Conservation (phyloP, 352 stramenopile genomes). For the Pythium insidiosum region DNA sequence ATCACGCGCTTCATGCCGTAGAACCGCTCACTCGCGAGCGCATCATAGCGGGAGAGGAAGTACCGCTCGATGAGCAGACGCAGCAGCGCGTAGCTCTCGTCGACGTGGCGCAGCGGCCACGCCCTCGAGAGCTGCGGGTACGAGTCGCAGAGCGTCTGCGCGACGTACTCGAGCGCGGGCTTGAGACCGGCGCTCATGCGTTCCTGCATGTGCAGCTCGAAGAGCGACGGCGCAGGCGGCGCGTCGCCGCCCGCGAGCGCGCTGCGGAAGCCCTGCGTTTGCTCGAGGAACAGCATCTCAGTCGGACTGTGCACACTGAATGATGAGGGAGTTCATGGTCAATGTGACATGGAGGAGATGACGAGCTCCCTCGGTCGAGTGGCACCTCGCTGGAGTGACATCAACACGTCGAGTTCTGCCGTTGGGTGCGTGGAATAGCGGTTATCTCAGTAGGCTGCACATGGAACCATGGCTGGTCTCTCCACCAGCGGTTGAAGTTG, state of each 20-base stretch:
- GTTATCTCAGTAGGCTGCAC: no score
- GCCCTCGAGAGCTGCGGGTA: slow-evolving; percentile 51
- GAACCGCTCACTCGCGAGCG: slow-evolving; percentile 74
- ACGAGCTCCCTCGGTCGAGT: background rate
- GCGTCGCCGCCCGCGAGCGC: background rate
- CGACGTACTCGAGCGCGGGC: slow-evolving; percentile 66
- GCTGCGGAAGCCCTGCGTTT: slow-evolving; percentile 60
- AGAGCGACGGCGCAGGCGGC: slow-evolving; percentile 51
- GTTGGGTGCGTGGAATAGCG: no score
- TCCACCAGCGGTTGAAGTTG: background rate
- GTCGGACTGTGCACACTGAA: background rate
- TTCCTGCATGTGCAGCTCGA: slow-evolving; percentile 85
- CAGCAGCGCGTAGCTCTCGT: slow-evolving; percentile 77
- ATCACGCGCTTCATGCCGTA: slow-evolving; percentile 82
- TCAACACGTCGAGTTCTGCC: no score
- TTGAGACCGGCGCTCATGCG: slow-evolving; percentile 72
- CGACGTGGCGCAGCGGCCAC: slow-evolving; percentile 53
- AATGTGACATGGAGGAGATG: background rate
- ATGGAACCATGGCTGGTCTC: no score
- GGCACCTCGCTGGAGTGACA: background rate
- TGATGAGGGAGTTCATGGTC: background rate
- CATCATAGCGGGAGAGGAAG: slow-evolving; percentile 71
- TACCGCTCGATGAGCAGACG: slow-evolving; percentile 51
- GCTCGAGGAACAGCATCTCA: slow-evolving; percentile 74
- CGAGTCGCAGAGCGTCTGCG: slow-evolving; percentile 62